phyloP scores from a whole-genome alignment of 2,329 filamentous ascomycete genomes.

The Epichloe festucae region DNA sequence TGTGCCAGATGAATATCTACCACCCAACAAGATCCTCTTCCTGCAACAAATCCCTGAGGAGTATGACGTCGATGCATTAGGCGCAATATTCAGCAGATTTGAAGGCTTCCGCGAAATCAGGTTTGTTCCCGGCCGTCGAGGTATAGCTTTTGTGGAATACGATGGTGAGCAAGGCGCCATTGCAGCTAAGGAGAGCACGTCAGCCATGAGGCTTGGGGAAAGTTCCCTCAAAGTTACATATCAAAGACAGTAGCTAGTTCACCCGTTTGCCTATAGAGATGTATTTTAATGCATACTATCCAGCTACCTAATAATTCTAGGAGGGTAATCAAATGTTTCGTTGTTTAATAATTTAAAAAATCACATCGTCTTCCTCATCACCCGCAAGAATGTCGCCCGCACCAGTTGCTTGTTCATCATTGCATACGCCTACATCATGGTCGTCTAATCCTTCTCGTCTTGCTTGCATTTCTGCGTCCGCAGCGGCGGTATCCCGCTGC shows the following conservation, averaged over 20 bases:
- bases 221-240: conserved; percentile 91
- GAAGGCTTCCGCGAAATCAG: conserved; percentile 91
- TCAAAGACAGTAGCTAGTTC: conserved; percentile 60
- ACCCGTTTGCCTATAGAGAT: background rate
- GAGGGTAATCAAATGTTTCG: background rate
- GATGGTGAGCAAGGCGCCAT: conserved; percentile 82
- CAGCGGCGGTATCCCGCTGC: conserved; percentile 58
- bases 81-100: conserved; percentile 72
- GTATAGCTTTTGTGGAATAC: conserved; percentile 95
- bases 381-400: conserved; percentile 58
- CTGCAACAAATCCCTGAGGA: conserved; percentile 84
- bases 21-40: conserved; percentile 94
- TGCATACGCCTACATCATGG: conserved; percentile 18
- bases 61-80: conserved; percentile 68
- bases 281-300: background rate
- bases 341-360: conserved; percentile 44
- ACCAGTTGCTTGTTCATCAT: conserved; percentile 24
- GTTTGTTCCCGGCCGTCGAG: conserved; percentile 70
- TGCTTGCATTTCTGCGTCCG: conserved; percentile 63
- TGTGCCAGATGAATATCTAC: conserved; percentile 94
- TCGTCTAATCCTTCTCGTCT: conserved; percentile 43
- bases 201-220: conserved; percentile 64
- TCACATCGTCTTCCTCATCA: conserved; percentile 72
- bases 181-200: conserved; percentile 83
- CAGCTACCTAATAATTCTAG: background rate